These are phyloP conservation scores for Leavenworthia alabamica DNA, from an alignment of 345 rosid species.

Conservation along the genomic window DNA sequence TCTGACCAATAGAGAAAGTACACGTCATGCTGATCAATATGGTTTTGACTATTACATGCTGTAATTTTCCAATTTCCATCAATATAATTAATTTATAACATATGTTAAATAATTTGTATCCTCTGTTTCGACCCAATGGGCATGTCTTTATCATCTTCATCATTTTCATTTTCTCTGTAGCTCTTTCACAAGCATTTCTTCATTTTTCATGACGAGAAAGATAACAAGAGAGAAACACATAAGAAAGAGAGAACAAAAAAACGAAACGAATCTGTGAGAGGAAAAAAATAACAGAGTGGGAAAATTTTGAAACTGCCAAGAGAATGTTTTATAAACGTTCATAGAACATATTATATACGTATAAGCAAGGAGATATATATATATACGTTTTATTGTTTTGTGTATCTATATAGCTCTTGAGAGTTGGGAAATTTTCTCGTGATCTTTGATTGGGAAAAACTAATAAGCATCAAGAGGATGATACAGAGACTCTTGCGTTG, in stretches of 20 bases:
- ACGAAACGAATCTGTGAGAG: no score
- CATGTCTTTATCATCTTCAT: background rate
- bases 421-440: background rate
- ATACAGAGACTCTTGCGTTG: background rate
- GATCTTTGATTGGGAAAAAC: background rate
- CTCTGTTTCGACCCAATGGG: slow-evolving; percentile 25
- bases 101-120: slow-evolving; percentile 2
- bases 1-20: background rate
- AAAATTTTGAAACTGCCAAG: background rate
- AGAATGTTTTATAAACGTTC: no score
- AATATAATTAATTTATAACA: background rate
- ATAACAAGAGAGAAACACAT: no score
- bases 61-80: background rate
- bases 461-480: background rate
- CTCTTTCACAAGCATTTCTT: slow-evolving; percentile 10
- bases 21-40: slow-evolving; percentile 19
- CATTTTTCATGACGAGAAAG: no score
- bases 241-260: no score
- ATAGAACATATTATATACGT: background rate
- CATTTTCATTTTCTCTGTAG: background rate
- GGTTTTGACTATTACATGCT: background rate
- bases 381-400: no score
- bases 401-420: no score
- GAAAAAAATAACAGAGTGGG: no score
- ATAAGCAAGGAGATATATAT: no score